Evolutionary conservation across 2,329 filamentous ascomycete species (phyloP).

Genomic region (Colletotrichum acutatum): DNA sequence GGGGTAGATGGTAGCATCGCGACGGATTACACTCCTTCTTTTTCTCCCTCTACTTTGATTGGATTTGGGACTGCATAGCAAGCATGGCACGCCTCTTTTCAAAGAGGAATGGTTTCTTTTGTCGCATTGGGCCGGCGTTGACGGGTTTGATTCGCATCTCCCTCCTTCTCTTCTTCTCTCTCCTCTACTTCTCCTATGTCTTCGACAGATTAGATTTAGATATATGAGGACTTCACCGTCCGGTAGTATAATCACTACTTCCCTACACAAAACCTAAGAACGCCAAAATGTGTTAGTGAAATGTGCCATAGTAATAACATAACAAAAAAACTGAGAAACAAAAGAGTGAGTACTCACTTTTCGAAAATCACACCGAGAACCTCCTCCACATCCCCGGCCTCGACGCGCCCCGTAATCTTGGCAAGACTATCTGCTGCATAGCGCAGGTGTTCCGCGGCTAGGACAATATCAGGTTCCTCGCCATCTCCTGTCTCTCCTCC

Average conservation of each 20-base stretch:
- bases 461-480: slow-evolving; percentile 80
- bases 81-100: not conserved
- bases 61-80: not conserved
- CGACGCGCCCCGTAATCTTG: slow-evolving; percentile 87
- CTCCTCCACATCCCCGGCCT: slow-evolving; percentile 91
- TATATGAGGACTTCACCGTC: slow-evolving; percentile 24
- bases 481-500: slow-evolving; percentile 40
- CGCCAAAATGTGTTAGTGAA: not conserved
- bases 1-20: not conserved
- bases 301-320: no score
- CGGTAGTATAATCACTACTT: slow-evolving; percentile 50
- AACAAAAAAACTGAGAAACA: not conserved
- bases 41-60: not conserved
- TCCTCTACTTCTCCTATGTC: not conserved
- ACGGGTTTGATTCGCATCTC: not conserved
- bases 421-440: slow-evolving; percentile 84
- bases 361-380: slow-evolving; percentile 97
- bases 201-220: slow-evolving; percentile 16
- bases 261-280: slow-evolving; percentile 64
- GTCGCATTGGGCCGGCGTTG: not conserved
- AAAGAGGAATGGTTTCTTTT: not conserved
- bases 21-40: slow-evolving; percentile 16
- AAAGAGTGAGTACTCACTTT: slow-evolving; percentile 71
- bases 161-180: not conserved
- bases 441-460: slow-evolving; percentile 89